Conservation (phyloP, 148 eudicot species). For the Heliosperma pusillum region DNA sequence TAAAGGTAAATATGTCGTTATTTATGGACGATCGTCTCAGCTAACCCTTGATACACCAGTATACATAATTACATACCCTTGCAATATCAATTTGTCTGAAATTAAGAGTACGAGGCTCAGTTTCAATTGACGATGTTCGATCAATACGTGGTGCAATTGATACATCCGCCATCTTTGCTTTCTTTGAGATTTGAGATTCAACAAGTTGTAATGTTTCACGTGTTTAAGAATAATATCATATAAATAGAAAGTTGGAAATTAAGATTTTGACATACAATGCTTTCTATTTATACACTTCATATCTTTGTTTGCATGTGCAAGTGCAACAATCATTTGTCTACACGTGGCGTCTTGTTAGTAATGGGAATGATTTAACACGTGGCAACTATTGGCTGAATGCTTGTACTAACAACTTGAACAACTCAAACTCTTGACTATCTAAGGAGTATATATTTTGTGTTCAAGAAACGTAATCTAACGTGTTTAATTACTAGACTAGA, state of each 20-base stretch:
- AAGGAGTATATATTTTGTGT: background rate
- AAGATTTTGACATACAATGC: background rate
- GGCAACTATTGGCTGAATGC: background rate
- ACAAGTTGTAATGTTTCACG: background rate
- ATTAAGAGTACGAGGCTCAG: constrained; percentile 54
- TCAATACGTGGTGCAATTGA: constrained; percentile 24
- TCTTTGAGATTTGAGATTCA: background rate
- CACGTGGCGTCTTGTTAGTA: constrained; percentile 16
- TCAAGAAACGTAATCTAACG: background rate
- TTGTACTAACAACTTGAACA: background rate
- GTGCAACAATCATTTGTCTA: background rate
- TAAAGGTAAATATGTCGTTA: no score
- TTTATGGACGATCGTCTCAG: no score
- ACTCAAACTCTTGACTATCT: background rate
- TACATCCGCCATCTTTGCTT: constrained; percentile 14
- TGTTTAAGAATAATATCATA: background rate
- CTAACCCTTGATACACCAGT: no score
- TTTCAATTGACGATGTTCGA: constrained; percentile 48
- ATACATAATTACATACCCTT: no score
- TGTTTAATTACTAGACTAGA: no score
- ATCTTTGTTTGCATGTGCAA: no score
- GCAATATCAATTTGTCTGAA: constrained; percentile 44
- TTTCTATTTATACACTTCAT: background rate
- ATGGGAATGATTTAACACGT: constrained; percentile 14
- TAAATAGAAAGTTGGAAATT: background rate